A percentile compares a stretch with the other conserved stretches of the same genome.
These are phyloP conservation scores for Pueraria montana DNA, from an alignment of 306 rosid species.

Conservation along the genomic window DNA sequence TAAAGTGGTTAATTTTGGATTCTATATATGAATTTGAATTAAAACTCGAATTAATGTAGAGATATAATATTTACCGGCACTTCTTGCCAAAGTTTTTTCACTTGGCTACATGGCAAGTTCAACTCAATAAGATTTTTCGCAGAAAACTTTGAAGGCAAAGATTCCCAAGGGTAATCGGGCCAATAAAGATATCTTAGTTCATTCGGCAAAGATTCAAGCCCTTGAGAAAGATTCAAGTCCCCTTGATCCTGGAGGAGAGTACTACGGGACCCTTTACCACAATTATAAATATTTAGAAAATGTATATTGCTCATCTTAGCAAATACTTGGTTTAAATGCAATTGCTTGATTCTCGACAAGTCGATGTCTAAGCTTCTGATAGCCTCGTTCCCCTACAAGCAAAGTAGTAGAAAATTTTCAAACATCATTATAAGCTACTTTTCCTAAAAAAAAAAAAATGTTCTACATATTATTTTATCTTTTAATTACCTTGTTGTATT, in stretches of 20 bases:
- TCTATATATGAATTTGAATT: too few relatives aligned
- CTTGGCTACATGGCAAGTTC: conserved; percentile 8
- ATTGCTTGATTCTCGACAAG: background rate
- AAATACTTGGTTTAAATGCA: conserved; percentile 31
- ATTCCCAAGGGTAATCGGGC: too few relatives aligned
- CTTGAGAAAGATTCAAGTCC: too few relatives aligned
- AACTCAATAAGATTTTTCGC: conserved; percentile 41
- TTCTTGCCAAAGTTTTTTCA: conserved; percentile 46
- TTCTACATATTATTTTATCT: background rate
- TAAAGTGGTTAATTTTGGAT: too few relatives aligned
- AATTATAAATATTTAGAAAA: conserved; percentile 23
- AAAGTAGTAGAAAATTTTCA: background rate
- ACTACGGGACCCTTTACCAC: background rate
- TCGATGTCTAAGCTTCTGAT: conserved; percentile 41
- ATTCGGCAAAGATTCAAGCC: too few relatives aligned
- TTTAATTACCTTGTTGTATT: too few relatives aligned
- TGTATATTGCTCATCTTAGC: conserved; percentile 26
- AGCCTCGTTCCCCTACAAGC: conserved; percentile 43
- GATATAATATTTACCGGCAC: conserved; percentile 23
- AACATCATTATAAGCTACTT: background rate
- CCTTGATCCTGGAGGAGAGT: background rate
- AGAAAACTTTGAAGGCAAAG: too few relatives aligned
- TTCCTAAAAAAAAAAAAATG: background rate
- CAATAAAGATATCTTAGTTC: too few relatives aligned
- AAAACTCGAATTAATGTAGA: background rate